A percentile compares a stretch with the other conserved stretches of the same genome.
Evolutionary conservation across 495 filamentous ascomycete genomes (phyloP).

Genomic region (Diplogelasinospora grovesii): DNA sequence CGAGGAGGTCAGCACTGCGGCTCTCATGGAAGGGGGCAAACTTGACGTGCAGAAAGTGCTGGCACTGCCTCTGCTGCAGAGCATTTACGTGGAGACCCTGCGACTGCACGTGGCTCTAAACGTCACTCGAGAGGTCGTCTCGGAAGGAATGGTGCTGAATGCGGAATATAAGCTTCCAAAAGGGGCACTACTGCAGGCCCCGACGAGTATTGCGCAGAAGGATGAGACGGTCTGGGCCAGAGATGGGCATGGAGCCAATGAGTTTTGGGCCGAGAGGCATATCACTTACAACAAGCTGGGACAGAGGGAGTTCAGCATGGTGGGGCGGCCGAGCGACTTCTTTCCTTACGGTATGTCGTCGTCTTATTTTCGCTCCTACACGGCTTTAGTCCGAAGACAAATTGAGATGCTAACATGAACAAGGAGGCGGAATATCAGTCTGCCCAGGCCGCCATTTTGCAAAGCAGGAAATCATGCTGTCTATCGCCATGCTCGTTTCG

Average conservation of each 20-base stretch:
- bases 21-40: not conserved
- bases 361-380: not conserved
- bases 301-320: conserved; percentile 8
- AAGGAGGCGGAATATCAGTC: conserved; percentile 33
- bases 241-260: conserved; percentile 18
- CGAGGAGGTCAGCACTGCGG: conserved; percentile 12
- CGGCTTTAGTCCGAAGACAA: too few relatives aligned
- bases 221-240: conserved; percentile 24
- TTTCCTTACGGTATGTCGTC: conserved; percentile 26
- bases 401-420: not conserved
- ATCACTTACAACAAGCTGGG: conserved; percentile 8
- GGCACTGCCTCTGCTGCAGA: conserved; percentile 29
- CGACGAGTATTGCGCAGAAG: conserved; percentile 16
- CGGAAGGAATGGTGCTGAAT: conserved; percentile 9
- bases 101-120: conserved; percentile 29
- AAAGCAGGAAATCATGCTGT: conserved; percentile 43
- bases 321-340: conserved; percentile 14
- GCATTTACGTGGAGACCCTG: conserved; percentile 31
- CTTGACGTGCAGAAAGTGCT: conserved; percentile 22
- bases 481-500: conserved; percentile 41
- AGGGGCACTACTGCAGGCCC: conserved; percentile 17
- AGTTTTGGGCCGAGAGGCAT: conserved; percentile 30
- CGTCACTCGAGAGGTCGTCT: conserved; percentile 18
- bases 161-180: conserved; percentile 16
- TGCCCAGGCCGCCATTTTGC: conserved; percentile 46